Percentiles rank a stretch among this genome's conserved stretches.
Conservation (phyloP, 2,329 filamentous ascomycete species). For the Cercospora sp. region DNA sequence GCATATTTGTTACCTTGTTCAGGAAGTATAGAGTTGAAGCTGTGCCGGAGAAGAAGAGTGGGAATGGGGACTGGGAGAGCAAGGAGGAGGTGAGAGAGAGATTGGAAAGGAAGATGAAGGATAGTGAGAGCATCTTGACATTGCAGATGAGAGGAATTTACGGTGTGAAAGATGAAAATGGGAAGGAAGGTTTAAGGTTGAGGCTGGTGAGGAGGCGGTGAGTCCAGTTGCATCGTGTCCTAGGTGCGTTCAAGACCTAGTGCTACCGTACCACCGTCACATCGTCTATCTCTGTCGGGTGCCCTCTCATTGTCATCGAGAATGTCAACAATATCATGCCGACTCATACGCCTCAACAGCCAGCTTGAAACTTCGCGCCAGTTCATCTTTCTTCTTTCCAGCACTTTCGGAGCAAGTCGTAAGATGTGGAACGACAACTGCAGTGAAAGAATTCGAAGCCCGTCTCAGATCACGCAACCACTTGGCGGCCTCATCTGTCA, state of each 20-base stretch:
- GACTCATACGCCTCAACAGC: neutral
- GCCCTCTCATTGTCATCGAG: neutral
- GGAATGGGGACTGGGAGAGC: conserved; percentile 19
- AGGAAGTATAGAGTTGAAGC: conserved; percentile 29
- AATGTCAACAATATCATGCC: neutral
- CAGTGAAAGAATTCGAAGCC: neutral
- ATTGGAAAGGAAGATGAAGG: conserved; percentile 29
- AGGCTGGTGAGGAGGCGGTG: conserved; percentile 20
- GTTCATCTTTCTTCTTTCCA: neutral
- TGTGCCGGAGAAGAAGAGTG: conserved; percentile 21
- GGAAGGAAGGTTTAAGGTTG: conserved; percentile 21
- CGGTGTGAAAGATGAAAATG: conserved; percentile 20
- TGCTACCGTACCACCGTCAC: neutral
- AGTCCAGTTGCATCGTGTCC: neutral
- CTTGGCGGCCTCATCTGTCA: neutral
- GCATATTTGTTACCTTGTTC: conserved; percentile 46
- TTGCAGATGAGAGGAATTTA: conserved; percentile 36
- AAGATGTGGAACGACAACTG: neutral
- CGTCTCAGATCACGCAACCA: neutral
- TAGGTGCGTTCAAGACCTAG: too few relatives aligned
- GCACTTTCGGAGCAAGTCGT: neutral
- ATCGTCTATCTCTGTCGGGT: neutral
- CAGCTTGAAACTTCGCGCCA: neutral
- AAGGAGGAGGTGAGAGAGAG: conserved; percentile 23
- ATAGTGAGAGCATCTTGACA: conserved; percentile 32